Percentiles rank a stretch among this genome's conserved stretches.
Evolutionary conservation across 352 stramenopile species (phyloP).

Genomic region (Phytophthora podocarpi): DNA sequence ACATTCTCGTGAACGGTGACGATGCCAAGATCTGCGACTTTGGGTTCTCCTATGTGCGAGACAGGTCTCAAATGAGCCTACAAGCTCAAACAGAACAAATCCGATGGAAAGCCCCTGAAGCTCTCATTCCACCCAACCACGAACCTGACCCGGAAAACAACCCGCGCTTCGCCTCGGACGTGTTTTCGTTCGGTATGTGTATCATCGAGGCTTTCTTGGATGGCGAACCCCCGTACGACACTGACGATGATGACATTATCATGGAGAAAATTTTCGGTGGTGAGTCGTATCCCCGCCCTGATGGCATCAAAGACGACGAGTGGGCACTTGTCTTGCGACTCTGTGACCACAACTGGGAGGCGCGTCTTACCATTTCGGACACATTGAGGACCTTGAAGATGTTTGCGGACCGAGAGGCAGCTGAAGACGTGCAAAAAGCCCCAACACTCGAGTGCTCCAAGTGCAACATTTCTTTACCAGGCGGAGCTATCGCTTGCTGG

Average conservation of each 20-base stretch:
- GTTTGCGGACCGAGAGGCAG: slow-evolving; percentile 22
- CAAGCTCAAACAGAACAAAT: slow-evolving; percentile 9
- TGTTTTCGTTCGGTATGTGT: slow-evolving; percentile 42
- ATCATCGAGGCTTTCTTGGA: slow-evolving; percentile 36
- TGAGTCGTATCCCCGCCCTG: slow-evolving; percentile 6
- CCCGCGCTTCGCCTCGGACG: slow-evolving; percentile 22
- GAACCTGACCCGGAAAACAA: background rate
- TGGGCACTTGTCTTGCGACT: slow-evolving; percentile 19
- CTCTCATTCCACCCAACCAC: slow-evolving; percentile 1
- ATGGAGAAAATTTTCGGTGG: slow-evolving; percentile 8
- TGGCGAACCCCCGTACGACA: slow-evolving; percentile 17
- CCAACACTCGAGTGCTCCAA: background rate
- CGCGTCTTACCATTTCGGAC: background rate
- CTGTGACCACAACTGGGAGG: slow-evolving; percentile 1
- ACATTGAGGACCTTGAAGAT: slow-evolving; percentile 3
- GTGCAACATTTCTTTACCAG: background rate
- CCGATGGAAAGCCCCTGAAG: slow-evolving; percentile 35
- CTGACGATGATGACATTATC: slow-evolving; percentile 7
- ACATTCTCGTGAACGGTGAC: slow-evolving; percentile 61
- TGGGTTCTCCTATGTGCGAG: slow-evolving; percentile 31
- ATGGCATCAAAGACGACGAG: slow-evolving; percentile 18
- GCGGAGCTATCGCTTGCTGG: background rate
- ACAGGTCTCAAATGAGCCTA: slow-evolving; percentile 8
- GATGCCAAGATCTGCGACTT: slow-evolving; percentile 39
- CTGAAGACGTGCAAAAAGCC: too few relatives aligned